Evolutionary conservation across 2,329 filamentous ascomycete species (phyloP).

Genomic region (Pestalotiopsis sp.): DNA sequence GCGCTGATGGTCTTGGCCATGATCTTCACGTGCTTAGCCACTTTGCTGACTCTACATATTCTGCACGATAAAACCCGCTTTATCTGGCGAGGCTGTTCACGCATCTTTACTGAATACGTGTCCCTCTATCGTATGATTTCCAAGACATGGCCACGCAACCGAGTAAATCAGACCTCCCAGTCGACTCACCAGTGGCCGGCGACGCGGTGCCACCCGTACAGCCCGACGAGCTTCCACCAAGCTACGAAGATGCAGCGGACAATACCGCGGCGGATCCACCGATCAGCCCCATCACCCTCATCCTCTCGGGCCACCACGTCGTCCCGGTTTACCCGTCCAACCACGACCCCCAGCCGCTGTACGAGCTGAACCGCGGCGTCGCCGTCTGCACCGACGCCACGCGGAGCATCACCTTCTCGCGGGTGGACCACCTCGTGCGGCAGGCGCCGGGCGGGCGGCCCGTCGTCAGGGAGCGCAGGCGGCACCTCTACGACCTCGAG

Average conservation of each 20-base stretch:
- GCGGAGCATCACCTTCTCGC: conserved; percentile 4
- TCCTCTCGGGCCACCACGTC: conserved; percentile 4
- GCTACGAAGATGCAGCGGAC: background rate
- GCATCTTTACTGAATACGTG: background rate
- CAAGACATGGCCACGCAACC: background rate
- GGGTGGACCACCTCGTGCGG: background rate
- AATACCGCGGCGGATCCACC: background rate
- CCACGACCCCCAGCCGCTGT: background rate
- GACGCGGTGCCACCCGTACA: background rate
- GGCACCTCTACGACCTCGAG: conserved; percentile 6
- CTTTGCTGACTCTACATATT: background rate
- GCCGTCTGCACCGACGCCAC: background rate
- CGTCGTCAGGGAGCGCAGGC: background rate
- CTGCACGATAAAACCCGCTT: background rate
- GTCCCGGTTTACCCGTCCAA: background rate
- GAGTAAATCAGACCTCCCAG: background rate
- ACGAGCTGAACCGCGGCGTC: conserved; percentile 7
- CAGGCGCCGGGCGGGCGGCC: background rate
- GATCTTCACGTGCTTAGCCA: background rate
- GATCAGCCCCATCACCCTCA: background rate
- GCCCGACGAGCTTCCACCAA: background rate
- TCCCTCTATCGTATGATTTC: background rate
- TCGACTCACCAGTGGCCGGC: background rate
- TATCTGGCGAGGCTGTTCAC: background rate
- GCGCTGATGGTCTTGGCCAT: background rate